phyloP scores from a whole-genome alignment of 2,329 filamentous ascomycete species.

The Fusarium sp. region DNA sequence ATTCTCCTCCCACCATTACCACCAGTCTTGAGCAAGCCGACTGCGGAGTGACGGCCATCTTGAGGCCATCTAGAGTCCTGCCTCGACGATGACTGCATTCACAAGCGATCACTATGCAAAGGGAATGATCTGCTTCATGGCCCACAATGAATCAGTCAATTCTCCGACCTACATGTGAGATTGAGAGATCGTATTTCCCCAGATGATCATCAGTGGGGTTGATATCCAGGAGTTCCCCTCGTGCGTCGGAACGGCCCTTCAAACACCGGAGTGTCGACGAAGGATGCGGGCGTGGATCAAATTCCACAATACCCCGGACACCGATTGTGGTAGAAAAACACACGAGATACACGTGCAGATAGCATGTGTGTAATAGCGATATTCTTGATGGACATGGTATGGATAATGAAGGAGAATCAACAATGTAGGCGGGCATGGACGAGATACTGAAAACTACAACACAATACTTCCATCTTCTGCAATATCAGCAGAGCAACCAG shows the following conservation, averaged over 20 bases:
- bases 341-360: neutral
- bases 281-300: constrained; percentile 5
- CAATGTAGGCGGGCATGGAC: neutral
- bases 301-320: constrained; percentile 19
- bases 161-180: neutral
- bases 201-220: constrained; percentile 34
- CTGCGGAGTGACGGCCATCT: neutral
- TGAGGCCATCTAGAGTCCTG: neutral
- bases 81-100: neutral
- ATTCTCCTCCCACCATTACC: neutral
- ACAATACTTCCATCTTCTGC: neutral
- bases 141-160: neutral
- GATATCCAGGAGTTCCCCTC: constrained; percentile 31
- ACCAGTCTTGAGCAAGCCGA: neutral
- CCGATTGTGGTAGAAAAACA: neutral
- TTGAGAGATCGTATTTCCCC: constrained; percentile 27
- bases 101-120: neutral
- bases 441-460: constrained; percentile 1
- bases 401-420: neutral
- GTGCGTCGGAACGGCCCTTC: constrained; percentile 33
- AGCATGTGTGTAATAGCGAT: neutral
- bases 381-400: neutral
- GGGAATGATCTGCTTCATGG: neutral
- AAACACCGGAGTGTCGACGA: constrained; percentile 22
- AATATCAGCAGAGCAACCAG: constrained; percentile 11